Evolutionary conservation across 2,329 filamentous ascomycete genomes (phyloP).

Genomic region (Didymella keratinophila): DNA sequence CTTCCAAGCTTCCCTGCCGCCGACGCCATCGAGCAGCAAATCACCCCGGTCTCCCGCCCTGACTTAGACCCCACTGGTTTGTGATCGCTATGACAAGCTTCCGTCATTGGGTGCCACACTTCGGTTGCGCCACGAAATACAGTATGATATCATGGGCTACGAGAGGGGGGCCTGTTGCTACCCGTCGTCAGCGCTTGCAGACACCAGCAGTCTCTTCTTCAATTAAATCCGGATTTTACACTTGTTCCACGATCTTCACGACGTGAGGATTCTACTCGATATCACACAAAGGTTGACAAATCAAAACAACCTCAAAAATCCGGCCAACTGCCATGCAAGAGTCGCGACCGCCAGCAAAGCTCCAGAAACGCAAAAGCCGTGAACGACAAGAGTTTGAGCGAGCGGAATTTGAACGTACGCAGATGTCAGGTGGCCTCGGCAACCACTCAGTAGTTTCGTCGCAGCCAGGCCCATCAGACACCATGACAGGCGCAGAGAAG

Average conservation of each 20-base stretch:
- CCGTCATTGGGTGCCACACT: constrained; percentile 35
- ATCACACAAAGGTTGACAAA: no score
- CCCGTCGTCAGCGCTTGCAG: constrained; percentile 12
- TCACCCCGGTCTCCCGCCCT: constrained; percentile 31
- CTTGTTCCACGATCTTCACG: not conserved
- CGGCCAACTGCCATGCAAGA: constrained; percentile 29
- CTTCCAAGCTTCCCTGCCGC: constrained; percentile 21
- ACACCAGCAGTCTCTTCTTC: constrained; percentile 8
- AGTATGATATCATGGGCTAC: constrained; percentile 38
- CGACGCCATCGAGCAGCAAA: constrained; percentile 34
- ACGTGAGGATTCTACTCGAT: not conserved
- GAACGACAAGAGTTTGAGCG: constrained; percentile 37
- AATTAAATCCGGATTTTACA: not conserved
- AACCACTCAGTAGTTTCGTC: constrained; percentile 31
- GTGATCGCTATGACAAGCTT: constrained; percentile 22
- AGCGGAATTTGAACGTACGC: constrained; percentile 15
- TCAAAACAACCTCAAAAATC: no score
- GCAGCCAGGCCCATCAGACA: constrained; percentile 29
- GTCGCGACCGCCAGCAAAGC: constrained; percentile 38
- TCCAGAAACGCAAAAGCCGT: constrained; percentile 45
- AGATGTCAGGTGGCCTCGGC: constrained; percentile 31
- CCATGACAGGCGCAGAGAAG: constrained; percentile 35
- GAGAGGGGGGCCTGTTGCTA: constrained; percentile 19
- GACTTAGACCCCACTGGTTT: constrained; percentile 18
- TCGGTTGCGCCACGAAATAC: constrained; percentile 31